These are phyloP conservation scores for Sutorius eximius DNA, from an alignment of 1,284 basidiomycete genomes.

Conservation along the genomic window DNA sequence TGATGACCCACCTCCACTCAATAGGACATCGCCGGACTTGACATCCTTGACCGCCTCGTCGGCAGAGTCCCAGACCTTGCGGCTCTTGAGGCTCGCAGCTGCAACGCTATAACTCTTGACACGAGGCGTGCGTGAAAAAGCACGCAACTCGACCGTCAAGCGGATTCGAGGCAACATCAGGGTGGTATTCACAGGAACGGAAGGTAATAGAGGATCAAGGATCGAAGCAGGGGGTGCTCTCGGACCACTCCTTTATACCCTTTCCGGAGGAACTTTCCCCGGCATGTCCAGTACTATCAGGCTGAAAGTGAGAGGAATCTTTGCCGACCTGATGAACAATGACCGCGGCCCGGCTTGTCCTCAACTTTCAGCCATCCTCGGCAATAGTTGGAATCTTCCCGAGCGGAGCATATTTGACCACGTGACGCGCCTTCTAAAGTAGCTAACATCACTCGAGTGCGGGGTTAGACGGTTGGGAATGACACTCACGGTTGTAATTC, in stretches of 20 bases:
- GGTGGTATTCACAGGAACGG: conserved; percentile 1
- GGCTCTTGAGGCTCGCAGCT: conserved; percentile 34
- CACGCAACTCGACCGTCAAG: conserved; percentile 3
- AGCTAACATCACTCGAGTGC: neutral
- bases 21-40: conserved; percentile 70
- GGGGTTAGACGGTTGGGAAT: neutral
- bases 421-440: neutral
- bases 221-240: neutral
- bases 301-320: neutral
- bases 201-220: neutral
- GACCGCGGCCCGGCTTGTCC: conserved; percentile 1
- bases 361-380: conserved; percentile 13
- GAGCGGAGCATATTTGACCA: neutral
- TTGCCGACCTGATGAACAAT: neutral
- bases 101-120: conserved; percentile 6
- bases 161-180: conserved; percentile 7
- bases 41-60: conserved; percentile 81
- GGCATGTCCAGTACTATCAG: neutral
- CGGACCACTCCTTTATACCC: conserved; percentile 15
- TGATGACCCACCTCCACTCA: conserved; percentile 73
- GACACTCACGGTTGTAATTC: neutral
- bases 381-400: neutral
- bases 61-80: conserved; percentile 75
- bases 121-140: conserved; percentile 4
- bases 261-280: neutral